phyloP scores from a whole-genome alignment of 1,139 yeast species.

The Yamadazyma dushanensis region DNA sequence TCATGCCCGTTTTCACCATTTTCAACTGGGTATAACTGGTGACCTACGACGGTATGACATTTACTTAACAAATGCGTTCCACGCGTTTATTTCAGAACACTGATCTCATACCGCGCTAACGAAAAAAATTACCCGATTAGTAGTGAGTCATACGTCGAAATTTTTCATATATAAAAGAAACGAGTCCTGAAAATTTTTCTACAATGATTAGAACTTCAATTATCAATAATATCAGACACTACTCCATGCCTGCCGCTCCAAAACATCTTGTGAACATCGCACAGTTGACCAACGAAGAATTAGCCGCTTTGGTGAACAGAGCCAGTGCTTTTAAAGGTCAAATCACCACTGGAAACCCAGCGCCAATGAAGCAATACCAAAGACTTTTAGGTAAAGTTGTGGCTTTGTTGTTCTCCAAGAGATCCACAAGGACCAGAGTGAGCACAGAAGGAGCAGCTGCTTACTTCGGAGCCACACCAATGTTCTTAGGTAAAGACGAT shows the following conservation, averaged over 20 bases:
- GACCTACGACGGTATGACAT: not conserved
- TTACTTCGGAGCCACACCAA: constrained; percentile 92
- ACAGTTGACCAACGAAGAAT: constrained; percentile 70
- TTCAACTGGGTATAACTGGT: not conserved
- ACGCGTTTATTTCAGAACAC: constrained; percentile 6
- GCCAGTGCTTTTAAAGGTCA: constrained; percentile 62
- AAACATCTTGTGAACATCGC: constrained; percentile 82
- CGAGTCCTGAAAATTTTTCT: not conserved
- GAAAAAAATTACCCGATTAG: constrained; percentile 11
- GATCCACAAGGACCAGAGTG: constrained; percentile 93
- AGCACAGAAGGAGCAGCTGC: constrained; percentile 94
- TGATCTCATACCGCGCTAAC: constrained; percentile 25
- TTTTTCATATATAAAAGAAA: constrained; percentile 4
- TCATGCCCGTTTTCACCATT: not conserved
- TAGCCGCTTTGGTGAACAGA: constrained; percentile 63
- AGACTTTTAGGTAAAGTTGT: constrained; percentile 78
- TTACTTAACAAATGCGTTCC: not conserved
- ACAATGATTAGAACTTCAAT: constrained; percentile 9
- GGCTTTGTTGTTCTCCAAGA: constrained; percentile 80
- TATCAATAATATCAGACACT: constrained; percentile 7
- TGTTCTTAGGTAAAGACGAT: constrained; percentile 95
- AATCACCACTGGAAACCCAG: constrained; percentile 51
- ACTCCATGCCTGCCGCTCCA: constrained; percentile 15
- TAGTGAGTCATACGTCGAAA: constrained; percentile 20
- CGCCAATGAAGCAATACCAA: constrained; percentile 48